Conservation (phyloP, 2,329 filamentous ascomycete genomes). For the Emericellopsis cladophorae region DNA sequence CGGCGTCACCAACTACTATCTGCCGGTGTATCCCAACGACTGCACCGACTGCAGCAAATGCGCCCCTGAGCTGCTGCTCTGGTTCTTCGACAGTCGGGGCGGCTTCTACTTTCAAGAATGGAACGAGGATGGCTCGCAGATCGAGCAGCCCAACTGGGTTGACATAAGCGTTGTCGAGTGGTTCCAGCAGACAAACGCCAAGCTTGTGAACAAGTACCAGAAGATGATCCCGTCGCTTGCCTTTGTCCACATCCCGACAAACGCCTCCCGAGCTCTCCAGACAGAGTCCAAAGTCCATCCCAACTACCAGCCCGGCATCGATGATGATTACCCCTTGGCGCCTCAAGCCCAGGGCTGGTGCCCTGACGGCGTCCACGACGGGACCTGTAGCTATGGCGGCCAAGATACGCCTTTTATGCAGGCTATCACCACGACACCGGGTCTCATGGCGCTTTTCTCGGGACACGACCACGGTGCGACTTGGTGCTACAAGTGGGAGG, state of each 20-base stretch:
- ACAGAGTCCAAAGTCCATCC: slow-evolving; percentile 18
- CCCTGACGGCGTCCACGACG: slow-evolving; percentile 20
- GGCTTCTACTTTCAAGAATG: slow-evolving; percentile 34
- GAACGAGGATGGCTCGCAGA: slow-evolving; percentile 12
- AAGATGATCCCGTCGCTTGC: slow-evolving; percentile 29
- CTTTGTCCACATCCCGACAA: slow-evolving; percentile 35
- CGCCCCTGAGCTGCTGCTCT: slow-evolving; percentile 38
- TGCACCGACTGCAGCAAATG: slow-evolving; percentile 18
- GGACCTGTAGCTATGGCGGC: slow-evolving; percentile 26
- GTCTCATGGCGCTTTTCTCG: slow-evolving; percentile 45
- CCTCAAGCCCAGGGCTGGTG: slow-evolving; percentile 32
- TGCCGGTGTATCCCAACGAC: slow-evolving; percentile 26
- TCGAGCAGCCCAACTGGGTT: slow-evolving; percentile 30
- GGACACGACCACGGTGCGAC: slow-evolving; percentile 56
- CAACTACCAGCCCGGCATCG: slow-evolving; percentile 27
- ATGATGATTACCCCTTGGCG: slow-evolving; percentile 27
- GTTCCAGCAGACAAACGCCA: slow-evolving; percentile 22
- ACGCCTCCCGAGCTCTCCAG: slow-evolving; percentile 26
- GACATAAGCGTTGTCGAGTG: slow-evolving; percentile 28
- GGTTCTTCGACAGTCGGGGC: slow-evolving; percentile 60
- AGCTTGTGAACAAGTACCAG: slow-evolving; percentile 12
- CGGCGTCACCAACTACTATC: slow-evolving; percentile 33
- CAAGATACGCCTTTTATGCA: slow-evolving; percentile 52
- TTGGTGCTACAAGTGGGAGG: slow-evolving; percentile 42
- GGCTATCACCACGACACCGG: slow-evolving; percentile 39